Conservation (phyloP, 2,329 filamentous ascomycete species). For the Coniosporium uncinatum region DNA sequence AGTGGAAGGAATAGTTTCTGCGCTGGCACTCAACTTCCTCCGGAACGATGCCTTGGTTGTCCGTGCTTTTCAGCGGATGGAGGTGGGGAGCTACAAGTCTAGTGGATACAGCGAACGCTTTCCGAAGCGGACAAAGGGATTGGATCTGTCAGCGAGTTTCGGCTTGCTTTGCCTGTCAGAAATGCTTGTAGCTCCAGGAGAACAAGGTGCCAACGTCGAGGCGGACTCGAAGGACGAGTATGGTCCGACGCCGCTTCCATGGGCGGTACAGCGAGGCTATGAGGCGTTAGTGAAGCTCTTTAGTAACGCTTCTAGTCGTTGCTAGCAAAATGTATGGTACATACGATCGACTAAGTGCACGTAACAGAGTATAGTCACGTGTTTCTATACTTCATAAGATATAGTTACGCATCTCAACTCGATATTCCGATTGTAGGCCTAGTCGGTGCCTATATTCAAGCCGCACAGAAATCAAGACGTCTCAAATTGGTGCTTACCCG, state of each 20-base stretch:
- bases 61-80: neutral
- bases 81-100: neutral
- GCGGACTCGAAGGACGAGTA: slow-evolving; percentile 1
- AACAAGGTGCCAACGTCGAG: neutral
- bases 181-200: neutral
- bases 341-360: too few relatives aligned
- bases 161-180: slow-evolving; percentile 1
- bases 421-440: too few relatives aligned
- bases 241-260: slow-evolving; percentile 2
- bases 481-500: too few relatives aligned
- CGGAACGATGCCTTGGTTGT: neutral
- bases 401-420: too few relatives aligned
- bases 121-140: neutral
- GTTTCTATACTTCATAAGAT: too few relatives aligned
- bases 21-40: slow-evolving; percentile 1
- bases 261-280: neutral
- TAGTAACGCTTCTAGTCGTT: too few relatives aligned
- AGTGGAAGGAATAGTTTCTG: slow-evolving; percentile 8
- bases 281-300: slow-evolving; percentile 2
- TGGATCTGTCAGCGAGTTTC: slow-evolving; percentile 1
- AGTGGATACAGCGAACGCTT: neutral
- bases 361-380: too few relatives aligned
- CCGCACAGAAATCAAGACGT: too few relatives aligned
- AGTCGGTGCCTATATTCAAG: too few relatives aligned
- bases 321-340: too few relatives aligned